A percentile compares a stretch with the other conserved stretches of the same genome.
Conservation (phyloP, 768 basidiomycete species). For the Gloeostereum incarnatum region DNA sequence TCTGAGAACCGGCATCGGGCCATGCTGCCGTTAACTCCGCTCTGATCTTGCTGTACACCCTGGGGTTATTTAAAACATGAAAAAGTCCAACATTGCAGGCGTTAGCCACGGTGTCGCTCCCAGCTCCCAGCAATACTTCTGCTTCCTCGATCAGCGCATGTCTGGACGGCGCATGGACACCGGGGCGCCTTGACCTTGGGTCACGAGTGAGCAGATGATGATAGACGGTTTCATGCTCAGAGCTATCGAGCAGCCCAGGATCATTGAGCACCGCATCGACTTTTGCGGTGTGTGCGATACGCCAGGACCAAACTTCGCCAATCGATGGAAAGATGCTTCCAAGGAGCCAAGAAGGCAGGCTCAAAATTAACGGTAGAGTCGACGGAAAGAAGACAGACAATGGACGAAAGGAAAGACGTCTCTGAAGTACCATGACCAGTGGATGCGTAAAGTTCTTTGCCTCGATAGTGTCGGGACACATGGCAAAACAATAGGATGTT, state of each 20-base stretch:
- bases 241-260: neutral
- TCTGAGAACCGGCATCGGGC: conserved; percentile 18
- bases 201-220: neutral
- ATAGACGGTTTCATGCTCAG: neutral
- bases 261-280: neutral
- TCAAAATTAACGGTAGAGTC: no score
- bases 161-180: neutral
- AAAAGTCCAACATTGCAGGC: conserved; percentile 12
- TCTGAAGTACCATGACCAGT: no score
- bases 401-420: no score
- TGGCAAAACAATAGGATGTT: conserved; percentile 27
- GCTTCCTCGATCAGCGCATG: neutral
- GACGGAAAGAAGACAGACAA: no score
- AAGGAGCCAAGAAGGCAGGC: no score
- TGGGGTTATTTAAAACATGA: conserved; percentile 14
- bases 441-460: conserved; percentile 20
- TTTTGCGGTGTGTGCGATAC: no score
- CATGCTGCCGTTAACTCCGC: conserved; percentile 21
- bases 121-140: neutral
- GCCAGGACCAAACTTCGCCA: no score
- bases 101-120: neutral
- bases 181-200: neutral
- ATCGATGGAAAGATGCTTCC: no score
- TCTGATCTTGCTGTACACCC: conserved; percentile 11
- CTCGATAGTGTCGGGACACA: conserved; percentile 14